Evolutionary conservation across 2,329 filamentous ascomycete genomes (phyloP).

Genomic region (Colletotrichum navitas): DNA sequence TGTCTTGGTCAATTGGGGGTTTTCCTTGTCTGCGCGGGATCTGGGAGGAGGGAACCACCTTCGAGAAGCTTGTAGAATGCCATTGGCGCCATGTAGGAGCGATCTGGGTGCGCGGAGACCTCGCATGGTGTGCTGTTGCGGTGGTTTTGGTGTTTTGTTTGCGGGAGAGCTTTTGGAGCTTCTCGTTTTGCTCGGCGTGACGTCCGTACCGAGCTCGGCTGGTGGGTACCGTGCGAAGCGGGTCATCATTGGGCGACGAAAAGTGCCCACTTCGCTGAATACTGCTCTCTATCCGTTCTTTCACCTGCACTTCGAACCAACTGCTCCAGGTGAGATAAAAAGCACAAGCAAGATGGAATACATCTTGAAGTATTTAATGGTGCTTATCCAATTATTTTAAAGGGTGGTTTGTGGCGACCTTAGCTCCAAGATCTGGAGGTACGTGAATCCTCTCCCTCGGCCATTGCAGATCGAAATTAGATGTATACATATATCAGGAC

Average conservation of each 20-base stretch:
- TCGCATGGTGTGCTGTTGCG: conserved; percentile 16
- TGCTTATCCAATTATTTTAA: background rate
- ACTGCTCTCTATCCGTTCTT: background rate
- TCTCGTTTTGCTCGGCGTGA: conserved; percentile 13
- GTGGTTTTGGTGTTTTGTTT: background rate
- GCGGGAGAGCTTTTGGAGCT: background rate
- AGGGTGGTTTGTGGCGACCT: background rate
- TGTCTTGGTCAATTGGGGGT: conserved; percentile 13
- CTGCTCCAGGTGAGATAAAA: background rate
- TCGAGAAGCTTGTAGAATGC: conserved; percentile 19
- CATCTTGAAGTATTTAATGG: background rate
- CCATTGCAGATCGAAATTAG: too few species aligned
- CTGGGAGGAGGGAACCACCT: background rate
- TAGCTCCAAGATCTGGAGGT: background rate
- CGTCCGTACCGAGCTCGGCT: background rate
- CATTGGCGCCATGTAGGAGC: conserved; percentile 37
- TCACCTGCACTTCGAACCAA: background rate
- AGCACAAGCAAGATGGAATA: background rate
- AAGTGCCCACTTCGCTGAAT: background rate
- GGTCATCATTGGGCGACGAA: background rate
- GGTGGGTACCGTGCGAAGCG: background rate
- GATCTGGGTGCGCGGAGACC: conserved; percentile 10
- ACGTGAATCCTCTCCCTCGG: too few species aligned
- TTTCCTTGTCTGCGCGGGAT: background rate
- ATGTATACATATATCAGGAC: too few species aligned